These are phyloP conservation scores for Coniochaeta sp. DNA, from an alignment of 2,329 filamentous ascomycete genomes.

Conservation along the genomic window DNA sequence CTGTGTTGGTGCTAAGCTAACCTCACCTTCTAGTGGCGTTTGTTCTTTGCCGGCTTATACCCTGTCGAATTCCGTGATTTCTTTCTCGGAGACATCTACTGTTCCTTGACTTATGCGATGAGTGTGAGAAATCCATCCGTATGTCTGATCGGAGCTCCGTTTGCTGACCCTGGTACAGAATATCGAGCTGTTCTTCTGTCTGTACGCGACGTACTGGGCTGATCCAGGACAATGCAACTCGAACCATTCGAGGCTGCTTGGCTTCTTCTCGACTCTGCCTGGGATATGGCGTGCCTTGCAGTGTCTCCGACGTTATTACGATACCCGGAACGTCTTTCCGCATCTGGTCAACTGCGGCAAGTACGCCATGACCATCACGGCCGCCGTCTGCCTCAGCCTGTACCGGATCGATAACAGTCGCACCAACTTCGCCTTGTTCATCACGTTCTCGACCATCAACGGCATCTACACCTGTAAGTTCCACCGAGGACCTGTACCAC, in stretches of 20 bases:
- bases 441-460: constrained; percentile 75
- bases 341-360: constrained; percentile 91
- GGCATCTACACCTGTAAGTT: constrained; percentile 68
- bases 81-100: constrained; percentile 96
- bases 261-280: constrained; percentile 78
- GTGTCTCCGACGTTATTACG: constrained; percentile 80
- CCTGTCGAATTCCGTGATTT: constrained; percentile 97
- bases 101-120: constrained; percentile 85
- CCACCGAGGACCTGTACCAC: not conserved
- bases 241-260: constrained; percentile 70
- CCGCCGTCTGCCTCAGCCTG: constrained; percentile 70
- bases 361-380: constrained; percentile 77
- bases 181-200: constrained; percentile 86
- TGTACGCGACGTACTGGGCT: constrained; percentile 75
- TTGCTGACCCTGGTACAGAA: constrained; percentile 47
- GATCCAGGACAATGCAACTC: constrained; percentile 77
- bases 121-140: constrained; percentile 50
- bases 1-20: constrained; percentile 26
- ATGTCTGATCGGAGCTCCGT: too few relatives aligned
- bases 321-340: constrained; percentile 82
- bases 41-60: constrained; percentile 78
- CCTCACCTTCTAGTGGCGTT: constrained; percentile 58
- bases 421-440: constrained; percentile 61
- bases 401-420: constrained; percentile 66
- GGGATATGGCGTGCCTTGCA: constrained; percentile 88